Evolutionary conservation across 129 eudicot species (phyloP).

Genomic region (Helichrysum umbraculigerum): DNA sequence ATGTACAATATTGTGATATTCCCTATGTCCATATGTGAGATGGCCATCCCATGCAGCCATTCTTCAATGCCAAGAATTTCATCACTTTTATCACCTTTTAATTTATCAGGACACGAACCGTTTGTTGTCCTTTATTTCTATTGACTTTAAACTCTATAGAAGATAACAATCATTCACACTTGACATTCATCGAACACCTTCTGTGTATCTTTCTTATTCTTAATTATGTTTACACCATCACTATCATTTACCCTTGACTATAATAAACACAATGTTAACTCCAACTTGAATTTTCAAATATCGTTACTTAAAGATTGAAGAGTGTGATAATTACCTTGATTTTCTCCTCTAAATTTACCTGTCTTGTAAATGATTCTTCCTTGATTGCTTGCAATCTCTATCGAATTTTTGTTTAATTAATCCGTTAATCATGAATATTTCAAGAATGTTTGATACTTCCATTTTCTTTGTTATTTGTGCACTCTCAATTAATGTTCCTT

Average conservation of each 20-base stretch:
- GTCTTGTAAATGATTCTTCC: background rate
- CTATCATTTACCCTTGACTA: background rate
- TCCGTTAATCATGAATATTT: background rate
- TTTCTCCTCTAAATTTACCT: background rate
- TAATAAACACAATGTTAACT: background rate
- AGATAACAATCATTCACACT: no score
- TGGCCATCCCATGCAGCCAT: no score
- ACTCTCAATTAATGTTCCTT: background rate
- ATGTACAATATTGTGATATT: no score
- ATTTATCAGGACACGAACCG: no score
- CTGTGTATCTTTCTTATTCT: background rate
- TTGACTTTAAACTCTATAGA: no score
- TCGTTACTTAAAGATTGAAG: no score
- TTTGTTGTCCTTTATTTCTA: no score
- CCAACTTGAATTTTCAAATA: background rate
- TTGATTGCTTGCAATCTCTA: background rate
- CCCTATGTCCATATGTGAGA: no score
- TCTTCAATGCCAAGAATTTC: no score
- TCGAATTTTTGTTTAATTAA: background rate
- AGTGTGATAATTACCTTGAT: background rate
- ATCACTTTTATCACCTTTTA: no score
- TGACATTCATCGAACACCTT: no score
- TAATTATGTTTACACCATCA: background rate
- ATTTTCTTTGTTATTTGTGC: background rate
- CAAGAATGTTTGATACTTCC: background rate